Base-by-base conservation (phyloP, 2,329 filamentous ascomycete species). In the Coniochaeta ligniaria region DNA sequence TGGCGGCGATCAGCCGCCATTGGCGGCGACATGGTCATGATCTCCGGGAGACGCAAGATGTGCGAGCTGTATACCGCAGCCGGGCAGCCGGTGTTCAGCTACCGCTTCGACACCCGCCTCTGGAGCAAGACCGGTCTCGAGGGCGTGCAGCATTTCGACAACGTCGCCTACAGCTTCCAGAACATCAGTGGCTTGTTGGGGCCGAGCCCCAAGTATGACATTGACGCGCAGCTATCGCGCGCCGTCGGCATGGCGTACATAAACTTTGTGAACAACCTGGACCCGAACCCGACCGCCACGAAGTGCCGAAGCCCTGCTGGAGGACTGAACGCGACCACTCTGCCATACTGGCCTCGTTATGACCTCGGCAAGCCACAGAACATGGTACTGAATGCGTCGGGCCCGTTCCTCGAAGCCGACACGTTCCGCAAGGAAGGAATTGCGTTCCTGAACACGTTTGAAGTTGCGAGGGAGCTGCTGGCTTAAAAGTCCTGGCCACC, bases 81-180 rank as follows among this genome's bases (percentile, higher is more conserved):
- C 0, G 69, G 69, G 1, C 63, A 71, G 20, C 61, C 71, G 4
- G 76, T 80, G 0, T 82, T 75, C 63, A 78, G 76, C 61, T 82
- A 81, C 68, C 76, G 79, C 1, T 81, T 82, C 60, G 78, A 81
- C 64, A 78, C 78, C 60, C 69, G 71, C n/a, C 68, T 73, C 24
- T 80, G 76, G 71, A 74, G 76, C 62, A 71, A 74, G 7, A 64
- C 66, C 2, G 71, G 72, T 16, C 73, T 75, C 62, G 72, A 73
- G 8, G 78, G 77, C 2, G 73, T 77, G 20, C 74, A 74, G 60
- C 80, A 82, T 62, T 81, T 80, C 59, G 73, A 74, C 64, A 81
- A 82, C 57, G 79, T 80, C 0, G 77, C 78, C 2, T 82, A 78
- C 65, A 77, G 74, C 62, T 81, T 82, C 66, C 77, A 81, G 66